A percentile compares a stretch with the other conserved stretches of the same genome.
These are phyloP conservation scores for Henckelia pumila DNA, from an alignment of 257 asterid genomes.

Conservation along the genomic window DNA sequence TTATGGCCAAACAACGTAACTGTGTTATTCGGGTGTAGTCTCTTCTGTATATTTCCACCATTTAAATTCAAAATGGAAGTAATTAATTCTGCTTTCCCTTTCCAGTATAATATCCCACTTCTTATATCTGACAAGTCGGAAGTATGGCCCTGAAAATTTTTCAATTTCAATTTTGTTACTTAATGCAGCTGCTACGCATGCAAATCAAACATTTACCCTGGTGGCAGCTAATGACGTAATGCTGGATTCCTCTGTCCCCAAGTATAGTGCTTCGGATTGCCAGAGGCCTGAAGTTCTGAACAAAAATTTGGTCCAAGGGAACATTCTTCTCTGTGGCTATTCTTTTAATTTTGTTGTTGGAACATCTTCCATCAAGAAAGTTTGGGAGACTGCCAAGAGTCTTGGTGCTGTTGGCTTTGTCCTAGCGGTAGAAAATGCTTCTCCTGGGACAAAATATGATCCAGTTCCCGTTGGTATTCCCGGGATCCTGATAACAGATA, in stretches of 20 bases:
- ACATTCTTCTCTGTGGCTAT: conserved; percentile 94
- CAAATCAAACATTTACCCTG: conserved; percentile 72
- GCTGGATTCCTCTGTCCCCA: conserved; percentile 65
- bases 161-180: conserved; percentile 9
- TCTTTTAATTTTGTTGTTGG: conserved; percentile 89
- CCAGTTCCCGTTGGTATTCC: conserved; percentile 89
- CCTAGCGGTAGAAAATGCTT: conserved; percentile 89
- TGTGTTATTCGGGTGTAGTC: neutral
- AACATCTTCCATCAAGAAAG: conserved; percentile 82
- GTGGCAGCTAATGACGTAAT: conserved; percentile 95
- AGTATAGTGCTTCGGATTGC: conserved; percentile 79
- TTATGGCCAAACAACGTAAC: neutral
- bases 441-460: conserved; percentile 89
- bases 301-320: conserved; percentile 81
- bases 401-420: conserved; percentile 97
- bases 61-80: neutral
- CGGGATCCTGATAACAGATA: conserved; percentile 83
- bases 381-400: conserved; percentile 72
- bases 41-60: neutral
- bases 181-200: conserved; percentile 84
- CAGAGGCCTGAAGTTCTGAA: conserved; percentile 89
- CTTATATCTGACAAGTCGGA: conserved; percentile 1
- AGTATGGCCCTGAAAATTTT: neutral
- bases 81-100: neutral
- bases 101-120: neutral